Conservation (phyloP, 164 flowering plant genomes). For the Annona squamosa region DNA sequence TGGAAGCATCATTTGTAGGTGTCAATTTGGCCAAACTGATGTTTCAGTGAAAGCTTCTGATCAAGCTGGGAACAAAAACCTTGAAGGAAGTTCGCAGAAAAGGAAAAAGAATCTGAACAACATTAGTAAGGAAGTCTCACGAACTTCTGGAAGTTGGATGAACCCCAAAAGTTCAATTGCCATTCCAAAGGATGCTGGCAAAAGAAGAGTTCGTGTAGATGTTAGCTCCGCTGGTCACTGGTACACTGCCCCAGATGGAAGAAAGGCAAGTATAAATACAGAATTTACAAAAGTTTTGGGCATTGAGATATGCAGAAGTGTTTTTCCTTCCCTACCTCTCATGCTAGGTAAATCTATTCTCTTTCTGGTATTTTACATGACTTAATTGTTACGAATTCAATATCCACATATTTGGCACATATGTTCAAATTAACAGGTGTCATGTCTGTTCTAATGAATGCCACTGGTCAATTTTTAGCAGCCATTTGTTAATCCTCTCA, state of each 20-base stretch:
- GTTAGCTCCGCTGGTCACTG: constrained; percentile 56
- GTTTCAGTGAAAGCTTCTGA: constrained; percentile 21
- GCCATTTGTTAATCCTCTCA: too few relatives aligned
- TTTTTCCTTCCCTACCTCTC: too few relatives aligned
- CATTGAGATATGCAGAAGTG: not conserved
- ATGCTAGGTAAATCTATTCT: not conserved
- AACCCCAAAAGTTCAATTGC: constrained; percentile 36
- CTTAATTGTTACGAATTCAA: not conserved
- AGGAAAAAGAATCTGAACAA: constrained; percentile 29
- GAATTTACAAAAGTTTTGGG: not conserved
- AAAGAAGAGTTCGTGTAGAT: constrained; percentile 54
- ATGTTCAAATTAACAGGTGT: not conserved
- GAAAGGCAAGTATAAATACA: constrained; percentile 37
- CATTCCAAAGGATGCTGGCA: constrained; percentile 58
- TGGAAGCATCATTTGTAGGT: constrained; percentile 32
- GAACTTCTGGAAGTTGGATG: constrained; percentile 49
- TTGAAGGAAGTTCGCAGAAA: constrained; percentile 22
- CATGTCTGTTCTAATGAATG: not conserved
- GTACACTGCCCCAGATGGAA: constrained; percentile 60
- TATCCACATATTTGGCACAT: not conserved
- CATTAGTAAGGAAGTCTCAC: constrained; percentile 21
- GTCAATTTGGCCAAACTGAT: constrained; percentile 54
- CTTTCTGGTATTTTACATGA: not conserved
- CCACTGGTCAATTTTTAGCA: not conserved
- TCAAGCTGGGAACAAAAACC: constrained; percentile 13